Evolutionary conservation across 371 early-diverging fungal genomes (phyloP), one percentile per base, ranked within the genome.

Genomic region (Saksenaea vasiformis): DNA sequence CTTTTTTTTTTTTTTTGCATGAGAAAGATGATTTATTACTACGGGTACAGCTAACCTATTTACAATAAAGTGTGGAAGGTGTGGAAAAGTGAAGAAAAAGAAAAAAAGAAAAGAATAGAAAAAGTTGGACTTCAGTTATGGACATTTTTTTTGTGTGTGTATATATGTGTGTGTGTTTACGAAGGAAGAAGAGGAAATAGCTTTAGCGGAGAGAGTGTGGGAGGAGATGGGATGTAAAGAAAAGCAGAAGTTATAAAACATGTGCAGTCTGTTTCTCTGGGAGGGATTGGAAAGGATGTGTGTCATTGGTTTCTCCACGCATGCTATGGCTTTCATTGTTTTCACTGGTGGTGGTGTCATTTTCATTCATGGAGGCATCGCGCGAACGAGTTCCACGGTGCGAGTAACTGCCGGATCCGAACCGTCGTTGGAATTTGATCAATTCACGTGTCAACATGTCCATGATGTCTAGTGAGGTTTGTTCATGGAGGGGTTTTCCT

Each of bases 391-490:
- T 22, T 10, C 51, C 22, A 22, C 51, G 51, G 19, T 10, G 10
- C 3, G 51, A 47, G 11, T 47, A 47, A 47, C 61, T 67, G 54
- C 76, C 69, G 41, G 71, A 64, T 39, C 79, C 79, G 71, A 80
- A 79, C 58, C 61, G 66, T 34, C 71, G 71, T 65, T 83, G 78
- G 38, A 83, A 83, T 7, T 58, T 67, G 26, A 83, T 69, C 44
- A 83, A 44, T 51, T 80, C 70, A 34, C 68, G 64, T 8, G 80
- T 70, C 14, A 83, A 56, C 27, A 69, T 63, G 60, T 78, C 73
- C 73, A 83, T 83, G 37, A 80, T 67, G 57, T 81, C 84, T 41
- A 79, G 59, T 0, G 82, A 75, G 0, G 80, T 73, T 37, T 56
- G 56, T 43, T 61, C 61, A 47, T 47, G n/a, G 22, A 47, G 17